phyloP scores from a whole-genome alignment of 2,329 filamentous ascomycete genomes.

The Calonectria montana region DNA sequence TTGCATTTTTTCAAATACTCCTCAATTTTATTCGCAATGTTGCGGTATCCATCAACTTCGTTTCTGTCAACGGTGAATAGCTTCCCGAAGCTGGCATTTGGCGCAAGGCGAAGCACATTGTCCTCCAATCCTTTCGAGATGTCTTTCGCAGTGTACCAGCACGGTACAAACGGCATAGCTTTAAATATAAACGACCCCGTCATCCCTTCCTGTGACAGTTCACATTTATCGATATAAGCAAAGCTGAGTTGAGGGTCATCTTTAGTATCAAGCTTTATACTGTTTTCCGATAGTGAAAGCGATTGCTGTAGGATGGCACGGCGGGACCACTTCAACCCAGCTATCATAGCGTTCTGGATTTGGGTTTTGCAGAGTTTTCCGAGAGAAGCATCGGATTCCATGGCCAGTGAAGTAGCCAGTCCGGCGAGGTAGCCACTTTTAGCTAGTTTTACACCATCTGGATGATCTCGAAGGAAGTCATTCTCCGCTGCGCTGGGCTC shows the following conservation, averaged over 20 bases:
- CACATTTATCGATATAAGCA: no score
- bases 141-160: background rate
- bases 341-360: background rate
- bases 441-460: background rate
- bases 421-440: background rate
- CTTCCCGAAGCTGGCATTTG: background rate
- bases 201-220: background rate
- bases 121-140: background rate
- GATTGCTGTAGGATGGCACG: background rate
- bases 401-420: background rate
- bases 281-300: no score
- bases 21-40: background rate
- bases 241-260: background rate
- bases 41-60: background rate
- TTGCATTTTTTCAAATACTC: background rate
- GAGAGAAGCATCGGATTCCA: background rate
- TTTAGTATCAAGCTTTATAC: no score
- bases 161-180: background rate
- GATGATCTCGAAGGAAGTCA: background rate
- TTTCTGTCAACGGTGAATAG: background rate
- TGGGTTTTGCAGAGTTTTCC: background rate
- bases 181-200: background rate
- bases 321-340: background rate
- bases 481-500: background rate
- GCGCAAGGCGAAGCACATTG: background rate